These are phyloP conservation scores for Vanrija sp. DNA, from an alignment of 1,284 basidiomycete genomes.

Conservation along the genomic window DNA sequence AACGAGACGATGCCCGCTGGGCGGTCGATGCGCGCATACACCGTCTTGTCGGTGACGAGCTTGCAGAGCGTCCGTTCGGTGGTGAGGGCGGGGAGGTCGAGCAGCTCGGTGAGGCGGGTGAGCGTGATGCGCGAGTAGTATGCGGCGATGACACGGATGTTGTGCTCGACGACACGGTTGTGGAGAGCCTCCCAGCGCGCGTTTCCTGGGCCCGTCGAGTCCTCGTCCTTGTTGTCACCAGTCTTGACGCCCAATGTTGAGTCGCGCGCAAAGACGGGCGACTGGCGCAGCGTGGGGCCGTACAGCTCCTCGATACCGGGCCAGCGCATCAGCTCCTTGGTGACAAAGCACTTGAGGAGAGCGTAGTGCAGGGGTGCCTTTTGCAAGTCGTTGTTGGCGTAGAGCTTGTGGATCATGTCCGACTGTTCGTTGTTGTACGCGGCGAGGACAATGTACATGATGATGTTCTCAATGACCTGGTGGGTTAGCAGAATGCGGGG, in stretches of 20 bases:
- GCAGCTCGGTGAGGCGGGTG: slow-evolving; percentile 72
- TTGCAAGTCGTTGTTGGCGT: slow-evolving; percentile 67
- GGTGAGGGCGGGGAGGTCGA: slow-evolving; percentile 75
- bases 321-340: slow-evolving; percentile 95
- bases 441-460: slow-evolving; percentile 89
- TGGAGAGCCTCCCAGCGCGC: slow-evolving; percentile 94
- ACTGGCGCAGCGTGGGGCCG: slow-evolving; percentile 73
- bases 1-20: slow-evolving; percentile 87
- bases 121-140: slow-evolving; percentile 96
- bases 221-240: slow-evolving; percentile 32
- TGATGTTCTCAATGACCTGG: slow-evolving; percentile 85
- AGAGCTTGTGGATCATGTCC: slow-evolving; percentile 89
- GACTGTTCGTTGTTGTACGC: slow-evolving; percentile 96
- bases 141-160: slow-evolving; percentile 86
- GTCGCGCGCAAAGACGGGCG: slow-evolving; percentile 68
- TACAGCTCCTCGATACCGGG: slow-evolving; percentile 91
- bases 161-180: slow-evolving; percentile 94
- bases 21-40: slow-evolving; percentile 92
- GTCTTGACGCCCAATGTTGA: slow-evolving; percentile 40
- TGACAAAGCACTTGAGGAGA: slow-evolving; percentile 93
- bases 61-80: slow-evolving; percentile 85
- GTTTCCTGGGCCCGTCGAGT: slow-evolving; percentile 51
- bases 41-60: slow-evolving; percentile 82
- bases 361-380: slow-evolving; percentile 85
- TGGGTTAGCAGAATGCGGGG: not conserved